These are phyloP conservation scores for Pyropia yezoensis DNA, from an alignment of 23 red algal species.

Conservation along the genomic window DNA sequence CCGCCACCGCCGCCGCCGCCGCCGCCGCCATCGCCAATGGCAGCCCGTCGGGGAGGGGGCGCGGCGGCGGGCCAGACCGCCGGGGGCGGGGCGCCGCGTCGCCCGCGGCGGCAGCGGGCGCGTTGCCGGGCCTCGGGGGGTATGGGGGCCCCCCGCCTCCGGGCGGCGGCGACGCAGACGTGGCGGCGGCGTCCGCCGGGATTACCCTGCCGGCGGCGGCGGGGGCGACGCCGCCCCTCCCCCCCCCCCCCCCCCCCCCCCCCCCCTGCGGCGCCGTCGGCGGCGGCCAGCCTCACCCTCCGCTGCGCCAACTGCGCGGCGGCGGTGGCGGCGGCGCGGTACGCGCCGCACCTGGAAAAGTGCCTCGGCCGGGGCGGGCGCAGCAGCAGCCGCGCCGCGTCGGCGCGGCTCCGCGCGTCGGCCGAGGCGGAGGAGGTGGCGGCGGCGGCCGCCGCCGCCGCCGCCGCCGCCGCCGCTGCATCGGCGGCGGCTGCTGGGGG, in stretches of 20 bases:
- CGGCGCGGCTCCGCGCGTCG: slow-evolving; percentile 39
- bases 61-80: too few relatives aligned
- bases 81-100: too few relatives aligned
- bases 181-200: slow-evolving; percentile 6
- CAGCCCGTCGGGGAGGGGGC: too few relatives aligned
- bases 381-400: slow-evolving; percentile 49
- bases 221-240: background rate
- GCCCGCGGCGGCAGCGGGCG: background rate
- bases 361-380: slow-evolving; percentile 74
- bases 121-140: slow-evolving; percentile 14
- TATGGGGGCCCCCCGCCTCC: slow-evolving; percentile 20
- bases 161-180: slow-evolving; percentile 9
- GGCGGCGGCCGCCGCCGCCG: slow-evolving; percentile 1
- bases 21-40: too few relatives aligned
- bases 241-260: slow-evolving; percentile 3
- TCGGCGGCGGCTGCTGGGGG: too few relatives aligned
- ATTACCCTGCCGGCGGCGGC: slow-evolving; percentile 3
- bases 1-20: too few relatives aligned
- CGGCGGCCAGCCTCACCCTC: slow-evolving; percentile 50
- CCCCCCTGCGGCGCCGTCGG: slow-evolving; percentile 19
- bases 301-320: slow-evolving; percentile 55
- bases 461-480: too few relatives aligned
- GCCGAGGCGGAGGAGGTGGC: slow-evolving; percentile 53
- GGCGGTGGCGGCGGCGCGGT: slow-evolving; percentile 61
- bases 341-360: slow-evolving; percentile 81